Percentiles rank a stretch among this genome's conserved stretches.
phyloP scores from a whole-genome alignment of 768 basidiomycete species.

The Trametes elegans region DNA sequence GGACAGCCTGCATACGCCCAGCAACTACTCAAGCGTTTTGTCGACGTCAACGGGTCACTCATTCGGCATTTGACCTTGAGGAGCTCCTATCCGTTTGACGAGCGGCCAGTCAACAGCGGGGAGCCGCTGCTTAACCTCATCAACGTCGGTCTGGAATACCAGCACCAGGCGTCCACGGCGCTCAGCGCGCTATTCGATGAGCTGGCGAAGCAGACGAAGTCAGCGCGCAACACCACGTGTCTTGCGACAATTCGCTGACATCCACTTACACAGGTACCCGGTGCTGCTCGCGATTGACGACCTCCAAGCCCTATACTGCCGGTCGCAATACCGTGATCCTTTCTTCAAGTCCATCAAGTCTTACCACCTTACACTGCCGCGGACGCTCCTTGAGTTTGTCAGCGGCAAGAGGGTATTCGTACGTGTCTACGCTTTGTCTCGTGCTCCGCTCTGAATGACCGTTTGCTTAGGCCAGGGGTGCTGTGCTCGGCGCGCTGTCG shows the following conservation, averaged over 20 bases:
- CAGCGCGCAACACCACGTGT: constrained; percentile 22
- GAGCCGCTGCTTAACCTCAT: constrained; percentile 54
- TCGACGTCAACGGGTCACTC: constrained; percentile 51
- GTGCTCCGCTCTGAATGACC: neutral
- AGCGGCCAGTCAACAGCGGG: constrained; percentile 44
- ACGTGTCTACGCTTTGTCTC: constrained; percentile 30
- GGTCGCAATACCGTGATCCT: constrained; percentile 69
- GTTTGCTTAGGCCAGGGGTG: constrained; percentile 56
- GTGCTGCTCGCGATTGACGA: constrained; percentile 87
- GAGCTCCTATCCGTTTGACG: constrained; percentile 23
- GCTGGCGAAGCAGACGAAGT: constrained; percentile 66
- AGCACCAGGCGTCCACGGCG: constrained; percentile 49
- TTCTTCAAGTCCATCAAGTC: constrained; percentile 66
- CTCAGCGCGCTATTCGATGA: constrained; percentile 58
- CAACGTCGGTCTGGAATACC: constrained; percentile 54
- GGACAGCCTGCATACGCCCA: constrained; percentile 65
- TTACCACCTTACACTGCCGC: constrained; percentile 77
- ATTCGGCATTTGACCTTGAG: constrained; percentile 42
- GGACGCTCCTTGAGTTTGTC: constrained; percentile 74
- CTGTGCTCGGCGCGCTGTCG: constrained; percentile 69
- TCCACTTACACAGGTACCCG: constrained; percentile 55
- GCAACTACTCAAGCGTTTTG: constrained; percentile 60
- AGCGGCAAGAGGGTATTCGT: constrained; percentile 71
- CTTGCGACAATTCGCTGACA: neutral
- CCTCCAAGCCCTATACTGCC: constrained; percentile 75